Conservation (phyloP, 2,329 filamentous ascomycete genomes). For the Leptographium wingfieldii region DNA sequence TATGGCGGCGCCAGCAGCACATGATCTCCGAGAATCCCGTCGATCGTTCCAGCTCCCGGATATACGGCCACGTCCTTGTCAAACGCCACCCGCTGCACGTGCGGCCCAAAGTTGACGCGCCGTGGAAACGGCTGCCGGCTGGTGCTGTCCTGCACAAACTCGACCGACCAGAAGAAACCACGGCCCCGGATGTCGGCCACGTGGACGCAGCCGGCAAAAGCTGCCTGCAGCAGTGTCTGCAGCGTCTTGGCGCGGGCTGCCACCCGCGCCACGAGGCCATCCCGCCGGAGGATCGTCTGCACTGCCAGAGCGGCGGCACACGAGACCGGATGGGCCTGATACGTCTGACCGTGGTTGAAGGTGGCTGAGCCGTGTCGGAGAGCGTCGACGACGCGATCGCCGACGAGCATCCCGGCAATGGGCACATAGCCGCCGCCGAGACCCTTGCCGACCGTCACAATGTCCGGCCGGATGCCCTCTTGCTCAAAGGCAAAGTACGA, state of each 20-base stretch:
- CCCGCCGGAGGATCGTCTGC: constrained; percentile 42
- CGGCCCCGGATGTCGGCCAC: constrained; percentile 50
- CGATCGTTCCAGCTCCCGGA: constrained; percentile 47
- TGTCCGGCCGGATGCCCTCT: constrained; percentile 38
- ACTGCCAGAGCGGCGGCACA: constrained; percentile 52
- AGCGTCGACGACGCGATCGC: constrained; percentile 33
- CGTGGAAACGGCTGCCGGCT: constrained; percentile 20
- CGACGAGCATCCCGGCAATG: constrained; percentile 47
- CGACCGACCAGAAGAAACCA: constrained; percentile 45
- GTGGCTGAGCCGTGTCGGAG: constrained; percentile 17
- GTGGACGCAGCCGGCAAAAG: constrained; percentile 18
- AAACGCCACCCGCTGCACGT: constrained; percentile 19
- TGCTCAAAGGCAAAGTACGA: constrained; percentile 50
- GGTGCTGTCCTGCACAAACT: constrained; percentile 19
- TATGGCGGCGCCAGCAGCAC: constrained; percentile 57
- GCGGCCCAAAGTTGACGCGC: constrained; percentile 16
- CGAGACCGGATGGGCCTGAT: constrained; percentile 46
- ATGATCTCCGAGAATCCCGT: constrained; percentile 52
- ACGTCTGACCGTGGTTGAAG: constrained; percentile 45
- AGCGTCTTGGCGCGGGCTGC: constrained; percentile 37
- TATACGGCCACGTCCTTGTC: constrained; percentile 34
- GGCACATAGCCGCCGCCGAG: constrained; percentile 51
- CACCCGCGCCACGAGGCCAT: constrained; percentile 47
- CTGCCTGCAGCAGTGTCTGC: constrained; percentile 28
- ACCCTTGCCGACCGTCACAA: constrained; percentile 55